Evolutionary conservation across 306 rosid genomes (phyloP).

Genomic region (Begonia loranthoides): DNA sequence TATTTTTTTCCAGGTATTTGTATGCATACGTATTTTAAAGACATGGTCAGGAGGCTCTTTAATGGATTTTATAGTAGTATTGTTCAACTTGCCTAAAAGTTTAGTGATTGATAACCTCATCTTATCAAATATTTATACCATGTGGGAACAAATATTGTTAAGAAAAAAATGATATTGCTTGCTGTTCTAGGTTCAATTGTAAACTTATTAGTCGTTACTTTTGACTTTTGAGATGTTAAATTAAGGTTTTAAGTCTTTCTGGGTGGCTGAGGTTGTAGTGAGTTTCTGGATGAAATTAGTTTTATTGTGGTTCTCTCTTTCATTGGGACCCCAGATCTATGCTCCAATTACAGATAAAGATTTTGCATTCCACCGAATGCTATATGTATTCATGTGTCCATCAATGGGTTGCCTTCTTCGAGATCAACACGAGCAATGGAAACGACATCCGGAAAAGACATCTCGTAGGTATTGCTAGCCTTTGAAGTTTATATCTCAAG

Average conservation of each 20-base stretch:
- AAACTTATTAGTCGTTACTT: too few relatives aligned
- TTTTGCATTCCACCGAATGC: conserved; percentile 57
- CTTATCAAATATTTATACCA: too few relatives aligned
- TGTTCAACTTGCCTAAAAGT: too few relatives aligned
- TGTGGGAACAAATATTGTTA: too few relatives aligned
- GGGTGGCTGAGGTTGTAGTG: neutral
- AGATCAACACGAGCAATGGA: conserved; percentile 87
- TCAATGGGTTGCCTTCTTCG: conserved; percentile 71
- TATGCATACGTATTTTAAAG: too few relatives aligned
- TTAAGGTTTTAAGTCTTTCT: too few relatives aligned
- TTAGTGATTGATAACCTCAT: too few relatives aligned
- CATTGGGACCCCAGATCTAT: conserved; percentile 38
- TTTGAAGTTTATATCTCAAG: conserved; percentile 1
- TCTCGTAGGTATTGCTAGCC: conserved; percentile 44
- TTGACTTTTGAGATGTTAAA: too few relatives aligned
- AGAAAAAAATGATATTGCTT: too few relatives aligned
- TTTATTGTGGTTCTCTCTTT: conserved; percentile 2
- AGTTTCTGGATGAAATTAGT: neutral
- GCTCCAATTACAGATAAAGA: conserved; percentile 53
- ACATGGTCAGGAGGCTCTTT: too few relatives aligned
- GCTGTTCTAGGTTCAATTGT: too few relatives aligned
- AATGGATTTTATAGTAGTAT: too few relatives aligned
- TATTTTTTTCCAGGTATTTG: neutral
- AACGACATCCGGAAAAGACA: conserved; percentile 32
- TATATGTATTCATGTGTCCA: conserved; percentile 75